Conservation (phyloP, 169 alveolate species). For the Plasmodium gaboni region DNA sequence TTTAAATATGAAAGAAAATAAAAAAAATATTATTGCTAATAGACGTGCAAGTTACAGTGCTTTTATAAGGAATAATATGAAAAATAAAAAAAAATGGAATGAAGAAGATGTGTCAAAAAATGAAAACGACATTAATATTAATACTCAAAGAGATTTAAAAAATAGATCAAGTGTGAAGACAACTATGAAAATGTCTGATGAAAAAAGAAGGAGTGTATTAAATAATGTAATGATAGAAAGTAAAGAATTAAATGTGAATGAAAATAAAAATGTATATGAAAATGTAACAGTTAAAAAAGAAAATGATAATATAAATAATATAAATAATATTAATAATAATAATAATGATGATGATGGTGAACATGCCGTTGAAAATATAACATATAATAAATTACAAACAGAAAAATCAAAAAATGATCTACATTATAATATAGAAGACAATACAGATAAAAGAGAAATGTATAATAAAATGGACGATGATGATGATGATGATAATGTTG, state of each 20-base stretch:
- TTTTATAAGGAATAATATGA: background rate
- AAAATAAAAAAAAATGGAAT: slow-evolving; percentile 3
- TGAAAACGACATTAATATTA: background rate
- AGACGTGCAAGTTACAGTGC: slow-evolving; percentile 52
- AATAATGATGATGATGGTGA: background rate
- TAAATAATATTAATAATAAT: background rate
- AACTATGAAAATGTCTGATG: background rate
- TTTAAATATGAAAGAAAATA: background rate
- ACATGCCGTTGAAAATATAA: background rate
- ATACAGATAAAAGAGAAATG: background rate
- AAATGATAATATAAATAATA: background rate
- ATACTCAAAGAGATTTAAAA: background rate
- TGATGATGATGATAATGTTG: background rate
- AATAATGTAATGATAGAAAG: no score
- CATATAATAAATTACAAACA: background rate
- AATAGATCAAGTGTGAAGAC: background rate
- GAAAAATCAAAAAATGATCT: background rate
- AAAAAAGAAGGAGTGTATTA: no score
- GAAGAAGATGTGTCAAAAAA: background rate
- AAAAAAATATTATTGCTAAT: background rate
- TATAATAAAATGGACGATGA: background rate
- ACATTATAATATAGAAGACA: background rate
- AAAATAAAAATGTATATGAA: background rate
- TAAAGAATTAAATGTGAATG: background rate
- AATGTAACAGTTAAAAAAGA: background rate